These are phyloP conservation scores for Calonectria pauciramosa DNA, from an alignment of 2,329 filamentous ascomycete species.

Conservation along the genomic window DNA sequence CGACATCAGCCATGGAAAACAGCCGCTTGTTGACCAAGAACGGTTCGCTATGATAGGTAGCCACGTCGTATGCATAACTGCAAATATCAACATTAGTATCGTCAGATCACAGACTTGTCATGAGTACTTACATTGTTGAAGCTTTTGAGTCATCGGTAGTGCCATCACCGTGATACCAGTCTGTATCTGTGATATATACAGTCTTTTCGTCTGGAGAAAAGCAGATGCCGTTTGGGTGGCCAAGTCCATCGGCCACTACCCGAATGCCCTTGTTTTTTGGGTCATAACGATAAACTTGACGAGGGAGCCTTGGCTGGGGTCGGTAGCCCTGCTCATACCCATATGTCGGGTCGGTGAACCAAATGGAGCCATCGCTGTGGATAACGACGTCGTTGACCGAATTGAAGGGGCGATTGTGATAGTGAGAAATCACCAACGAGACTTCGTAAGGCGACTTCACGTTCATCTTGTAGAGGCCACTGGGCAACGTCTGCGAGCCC, in stretches of 20 bases:
- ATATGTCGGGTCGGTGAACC: constrained; percentile 64
- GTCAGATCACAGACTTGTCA: too few species aligned
- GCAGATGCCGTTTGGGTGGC: constrained; percentile 58
- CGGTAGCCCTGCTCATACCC: constrained; percentile 61
- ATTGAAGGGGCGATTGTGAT: constrained; percentile 60
- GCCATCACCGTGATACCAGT: constrained; percentile 42
- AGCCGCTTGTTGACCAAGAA: constrained; percentile 62
- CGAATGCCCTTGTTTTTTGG: constrained; percentile 54
- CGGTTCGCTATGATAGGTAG: constrained; percentile 44
- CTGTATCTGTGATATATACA: constrained; percentile 60
- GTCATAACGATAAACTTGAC: constrained; percentile 62
- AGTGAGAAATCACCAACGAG: constrained; percentile 51
- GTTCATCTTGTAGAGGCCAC: constrained; percentile 49
- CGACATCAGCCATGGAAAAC: constrained; percentile 63
- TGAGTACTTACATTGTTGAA: background rate
- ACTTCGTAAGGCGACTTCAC: constrained; percentile 45
- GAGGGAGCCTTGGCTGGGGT: constrained; percentile 58
- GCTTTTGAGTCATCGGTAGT: constrained; percentile 33
- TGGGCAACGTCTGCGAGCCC: constrained; percentile 41
- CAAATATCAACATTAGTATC: too few species aligned
- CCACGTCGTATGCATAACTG: constrained; percentile 47
- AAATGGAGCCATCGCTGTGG: constrained; percentile 56
- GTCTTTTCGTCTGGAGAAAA: constrained; percentile 58
- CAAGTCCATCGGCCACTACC: constrained; percentile 61
- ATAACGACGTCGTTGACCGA: constrained; percentile 62